Base-by-base conservation (phyloP, 768 basidiomycete genomes). In the Suillus subalutaceus region DNA sequence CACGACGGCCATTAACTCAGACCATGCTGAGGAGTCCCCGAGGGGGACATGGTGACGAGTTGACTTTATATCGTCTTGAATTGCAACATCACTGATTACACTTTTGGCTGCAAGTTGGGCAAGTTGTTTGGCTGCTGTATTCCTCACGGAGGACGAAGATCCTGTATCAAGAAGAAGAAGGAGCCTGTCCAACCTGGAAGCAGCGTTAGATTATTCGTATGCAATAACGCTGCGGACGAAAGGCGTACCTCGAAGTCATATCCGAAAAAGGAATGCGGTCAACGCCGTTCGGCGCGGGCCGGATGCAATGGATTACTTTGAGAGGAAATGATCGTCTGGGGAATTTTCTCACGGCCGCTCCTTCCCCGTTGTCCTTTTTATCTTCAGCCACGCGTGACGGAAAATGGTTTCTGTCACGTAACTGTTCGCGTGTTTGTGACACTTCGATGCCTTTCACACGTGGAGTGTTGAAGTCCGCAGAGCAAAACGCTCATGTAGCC, bases 101-200 rank as follows among this genome's bases (percentile, higher is more conserved):
- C 90, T 90, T 78, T 94, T 91, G 23, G 88, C 90, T 0, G 95
- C 95, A 62, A 99, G 83, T 68, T 96, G 93, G 0, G 96, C 96
- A 55, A 99, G 84, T 76, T 99, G 97, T 73, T 94, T 96, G 6
- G 96, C 96, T 0, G 97, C 97, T n/a, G 97, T 97, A 68, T 89
- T 89, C 74, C 96, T 88, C 70, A 99, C 91, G 60, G 92, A 91
- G 50, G 86, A 79, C 4, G 95, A 95, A 15, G 97, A 96, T 55
- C 97, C 97, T 44, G 95, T 96, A 77, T 98, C 96, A 68, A 99
- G 88, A 55, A 99, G 86, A 72, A 94, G 86, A 76, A 99, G 90
- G 82, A 99, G 91, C 79, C 97, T 90, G 86, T 99, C 97, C 83
- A 98, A 89, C 83, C 96, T 97, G 72, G 6, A 63, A 63, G 63